These are phyloP conservation scores for Waltiozyma sp. DNA, from an alignment of 1,139 yeast genomes.

Conservation along the genomic window DNA sequence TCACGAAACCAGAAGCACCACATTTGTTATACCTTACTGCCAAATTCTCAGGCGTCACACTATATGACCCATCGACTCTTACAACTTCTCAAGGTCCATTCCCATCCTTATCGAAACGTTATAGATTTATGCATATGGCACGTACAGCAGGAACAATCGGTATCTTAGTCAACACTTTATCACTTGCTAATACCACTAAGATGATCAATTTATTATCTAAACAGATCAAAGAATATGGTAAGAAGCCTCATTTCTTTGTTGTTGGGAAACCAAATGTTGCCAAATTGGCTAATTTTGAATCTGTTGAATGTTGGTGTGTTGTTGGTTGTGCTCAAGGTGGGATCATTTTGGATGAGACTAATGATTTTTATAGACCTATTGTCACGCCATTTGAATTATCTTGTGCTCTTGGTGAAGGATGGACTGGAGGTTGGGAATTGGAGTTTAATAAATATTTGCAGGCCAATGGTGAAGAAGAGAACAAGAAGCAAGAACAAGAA, in stretches of 20 bases:
- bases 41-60: conserved; percentile 40
- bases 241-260: conserved; percentile 86
- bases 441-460: conserved; percentile 39
- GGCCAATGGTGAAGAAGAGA: conserved; percentile 20
- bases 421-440: conserved; percentile 93
- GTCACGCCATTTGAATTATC: conserved; percentile 88
- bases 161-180: conserved; percentile 77
- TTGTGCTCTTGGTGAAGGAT: conserved; percentile 65
- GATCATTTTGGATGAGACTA: conserved; percentile 62
- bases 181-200: conserved; percentile 57
- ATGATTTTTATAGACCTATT: conserved; percentile 82
- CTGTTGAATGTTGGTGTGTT: conserved; percentile 86
- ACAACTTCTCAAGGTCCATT: conserved; percentile 43
- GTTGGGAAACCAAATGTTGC: conserved; percentile 99
- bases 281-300: conserved; percentile 88
- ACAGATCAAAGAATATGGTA: conserved; percentile 64
- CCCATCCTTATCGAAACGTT: conserved; percentile 74
- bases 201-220: conserved; percentile 49
- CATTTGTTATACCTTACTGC: conserved; percentile 68
- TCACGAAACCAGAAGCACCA: conserved; percentile 70
- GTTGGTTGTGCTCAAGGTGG: conserved; percentile 95
- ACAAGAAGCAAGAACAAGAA: conserved; percentile 6
- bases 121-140: conserved; percentile 77
- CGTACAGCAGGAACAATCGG: conserved; percentile 90
- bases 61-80: conserved; percentile 31